Percentiles rank a stretch among this genome's conserved stretches.
phyloP scores from a whole-genome alignment of 164 flowering plant species.

The Chimonanthus salicifolius region DNA sequence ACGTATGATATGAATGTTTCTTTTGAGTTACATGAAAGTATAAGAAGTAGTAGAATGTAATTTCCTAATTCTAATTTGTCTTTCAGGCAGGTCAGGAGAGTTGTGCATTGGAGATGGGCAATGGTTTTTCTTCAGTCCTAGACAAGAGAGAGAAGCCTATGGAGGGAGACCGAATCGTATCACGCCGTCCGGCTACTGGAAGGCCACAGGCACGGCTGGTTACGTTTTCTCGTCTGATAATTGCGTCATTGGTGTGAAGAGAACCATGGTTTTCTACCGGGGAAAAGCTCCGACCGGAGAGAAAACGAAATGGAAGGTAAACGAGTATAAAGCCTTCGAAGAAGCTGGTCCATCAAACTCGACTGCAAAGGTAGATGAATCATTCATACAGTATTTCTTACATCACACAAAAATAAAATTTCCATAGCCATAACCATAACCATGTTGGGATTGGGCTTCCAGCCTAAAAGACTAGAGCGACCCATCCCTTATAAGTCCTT shows the following conservation, averaged over 20 bases:
- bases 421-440: not conserved
- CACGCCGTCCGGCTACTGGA: slow-evolving; percentile 59
- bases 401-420: too few species aligned
- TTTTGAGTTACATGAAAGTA: not conserved
- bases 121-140: slow-evolving; percentile 62
- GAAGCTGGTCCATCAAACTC: not conserved
- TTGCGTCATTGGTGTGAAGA: slow-evolving; percentile 39
- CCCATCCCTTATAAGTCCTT: not conserved
- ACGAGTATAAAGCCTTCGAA: slow-evolving; percentile 13
- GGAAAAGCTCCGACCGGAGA: slow-evolving; percentile 16
- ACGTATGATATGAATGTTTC: not conserved
- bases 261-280: slow-evolving; percentile 18
- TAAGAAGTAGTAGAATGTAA: too few species aligned
- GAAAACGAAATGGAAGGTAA: slow-evolving; percentile 16
- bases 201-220: slow-evolving; percentile 67
- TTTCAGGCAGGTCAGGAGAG: slow-evolving; percentile 40
- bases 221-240: slow-evolving; percentile 36
- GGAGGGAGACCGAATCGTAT: slow-evolving; percentile 60
- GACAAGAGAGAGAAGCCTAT: slow-evolving; percentile 52
- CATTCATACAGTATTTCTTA: too few species aligned
- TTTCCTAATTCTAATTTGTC: not conserved
- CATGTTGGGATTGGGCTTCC: not conserved
- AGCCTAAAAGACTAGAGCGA: not conserved
- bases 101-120: slow-evolving; percentile 46
- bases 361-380: not conserved